These are phyloP conservation scores for Datisca glomerata DNA, from an alignment of 306 rosid genomes.

Conservation along the genomic window DNA sequence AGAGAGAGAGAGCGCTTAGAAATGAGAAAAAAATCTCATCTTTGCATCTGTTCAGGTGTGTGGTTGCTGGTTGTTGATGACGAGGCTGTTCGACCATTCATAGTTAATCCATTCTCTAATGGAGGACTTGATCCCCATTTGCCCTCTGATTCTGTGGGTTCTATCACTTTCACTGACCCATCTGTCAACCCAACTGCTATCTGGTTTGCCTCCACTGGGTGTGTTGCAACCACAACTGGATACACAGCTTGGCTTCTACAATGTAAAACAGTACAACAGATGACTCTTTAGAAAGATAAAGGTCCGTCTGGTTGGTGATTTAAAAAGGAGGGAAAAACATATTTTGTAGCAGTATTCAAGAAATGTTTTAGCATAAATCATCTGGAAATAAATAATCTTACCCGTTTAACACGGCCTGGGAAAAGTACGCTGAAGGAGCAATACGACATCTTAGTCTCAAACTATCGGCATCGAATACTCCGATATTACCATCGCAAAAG, in stretches of 20 bases:
- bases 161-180: conserved; percentile 78
- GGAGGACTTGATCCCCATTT: conserved; percentile 65
- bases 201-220: conserved; percentile 65
- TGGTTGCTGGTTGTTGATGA: conserved; percentile 62
- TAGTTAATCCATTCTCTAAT: conserved; percentile 40
- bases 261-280: background rate
- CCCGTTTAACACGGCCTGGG: too few species aligned
- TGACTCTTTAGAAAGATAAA: too few species aligned
- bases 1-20: too few species aligned
- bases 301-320: too few species aligned
- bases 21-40: too few species aligned
- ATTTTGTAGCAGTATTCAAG: too few species aligned
- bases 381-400: too few species aligned
- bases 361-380: too few species aligned
- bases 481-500: conserved; percentile 70
- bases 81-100: conserved; percentile 45
- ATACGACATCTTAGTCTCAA: conserved; percentile 82
- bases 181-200: conserved; percentile 63
- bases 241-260: conserved; percentile 50
- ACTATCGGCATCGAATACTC: conserved; percentile 58
- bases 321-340: too few species aligned
- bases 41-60: too few species aligned
- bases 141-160: conserved; percentile 57
- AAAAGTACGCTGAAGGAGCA: conserved; percentile 73
- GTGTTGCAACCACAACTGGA: conserved; percentile 61